Base-by-base conservation (phyloP, 2,329 filamentous ascomycete genomes). In the Bipolaris oryzae region DNA sequence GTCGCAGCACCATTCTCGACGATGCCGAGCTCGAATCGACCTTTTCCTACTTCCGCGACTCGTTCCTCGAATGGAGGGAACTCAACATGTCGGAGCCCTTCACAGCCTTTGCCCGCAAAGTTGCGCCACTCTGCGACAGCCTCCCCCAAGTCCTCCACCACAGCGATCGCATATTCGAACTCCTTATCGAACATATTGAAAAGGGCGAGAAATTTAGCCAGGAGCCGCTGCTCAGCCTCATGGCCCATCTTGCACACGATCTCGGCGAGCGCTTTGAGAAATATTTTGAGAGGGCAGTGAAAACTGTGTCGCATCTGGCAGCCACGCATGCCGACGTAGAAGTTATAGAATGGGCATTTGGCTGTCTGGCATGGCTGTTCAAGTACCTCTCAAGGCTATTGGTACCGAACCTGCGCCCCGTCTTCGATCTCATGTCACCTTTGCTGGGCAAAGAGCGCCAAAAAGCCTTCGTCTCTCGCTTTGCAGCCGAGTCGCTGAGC, bases 331-430 rank as follows among this genome's bases (percentile, higher is more conserved):
- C 90, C 54, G 89, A 91, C 70, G 88, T 91, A 23, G 91, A 93
- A 61, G 92, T 96, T n/a, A 91, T 98, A 48, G 95, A 99, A 78
- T 98, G 94, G 93, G 94, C 91, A 48, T 99, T 99, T 78, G 92
- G 89, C 11, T 93, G 91, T 66, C 82, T 99, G 53, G 92, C 95
- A 43, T 99, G 96, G 82, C 82, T 98, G 38, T 97, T 99, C 85
- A 99, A 99, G 74, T 98, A 98, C 72, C 85, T 99, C 5, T 96
- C 92, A 2, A 88, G 91, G 62, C 84, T 98, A 0, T 78, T 99
- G 20, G 90, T 95, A 0, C 89, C 92, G 3, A 91, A 99, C 71
- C 78, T 99, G 61, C 84, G 90, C 60, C 92, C 94, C 44, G 88
- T 96, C 1, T 93, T 92, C 72, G 85, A 91, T 70, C 86, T 95